These are phyloP conservation scores for Apiospora arundinis DNA, from an alignment of 2,329 filamentous ascomycete species.

Conservation along the genomic window DNA sequence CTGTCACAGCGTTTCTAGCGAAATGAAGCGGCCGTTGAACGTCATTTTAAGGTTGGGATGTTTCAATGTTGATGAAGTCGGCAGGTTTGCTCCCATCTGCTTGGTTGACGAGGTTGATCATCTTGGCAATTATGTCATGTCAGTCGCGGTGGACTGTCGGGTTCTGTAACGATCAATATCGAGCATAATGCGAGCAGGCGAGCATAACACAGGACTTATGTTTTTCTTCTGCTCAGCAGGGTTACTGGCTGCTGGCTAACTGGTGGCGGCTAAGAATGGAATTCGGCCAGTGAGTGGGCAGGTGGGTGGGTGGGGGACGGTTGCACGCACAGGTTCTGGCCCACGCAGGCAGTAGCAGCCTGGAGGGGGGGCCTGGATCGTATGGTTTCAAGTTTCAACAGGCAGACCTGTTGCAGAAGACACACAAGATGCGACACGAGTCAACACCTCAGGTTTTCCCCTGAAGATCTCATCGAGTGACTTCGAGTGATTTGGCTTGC, in stretches of 20 bases:
- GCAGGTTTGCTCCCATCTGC: neutral
- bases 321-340: too few relatives aligned
- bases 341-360: neutral
- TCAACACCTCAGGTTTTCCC: neutral
- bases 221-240: too few relatives aligned
- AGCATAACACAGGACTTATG: too few relatives aligned
- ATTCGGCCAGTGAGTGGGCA: too few relatives aligned
- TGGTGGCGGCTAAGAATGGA: too few relatives aligned
- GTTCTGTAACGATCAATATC: too few relatives aligned
- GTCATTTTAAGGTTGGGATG: constrained; percentile 13
- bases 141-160: neutral
- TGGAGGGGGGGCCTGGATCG: neutral
- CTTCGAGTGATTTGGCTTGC: neutral
- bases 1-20: neutral
- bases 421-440: neutral
- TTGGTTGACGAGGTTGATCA: neutral
- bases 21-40: neutral
- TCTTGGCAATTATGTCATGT: constrained; percentile 18
- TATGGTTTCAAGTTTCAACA: constrained; percentile 15
- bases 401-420: neutral
- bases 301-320: too few relatives aligned
- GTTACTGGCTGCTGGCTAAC: too few relatives aligned
- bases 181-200: too few relatives aligned
- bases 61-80: constrained; percentile 12
- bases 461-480: neutral